These are phyloP conservation scores for Phlebiopsis gigantea DNA, from an alignment of 768 basidiomycete species.

Conservation along the genomic window DNA sequence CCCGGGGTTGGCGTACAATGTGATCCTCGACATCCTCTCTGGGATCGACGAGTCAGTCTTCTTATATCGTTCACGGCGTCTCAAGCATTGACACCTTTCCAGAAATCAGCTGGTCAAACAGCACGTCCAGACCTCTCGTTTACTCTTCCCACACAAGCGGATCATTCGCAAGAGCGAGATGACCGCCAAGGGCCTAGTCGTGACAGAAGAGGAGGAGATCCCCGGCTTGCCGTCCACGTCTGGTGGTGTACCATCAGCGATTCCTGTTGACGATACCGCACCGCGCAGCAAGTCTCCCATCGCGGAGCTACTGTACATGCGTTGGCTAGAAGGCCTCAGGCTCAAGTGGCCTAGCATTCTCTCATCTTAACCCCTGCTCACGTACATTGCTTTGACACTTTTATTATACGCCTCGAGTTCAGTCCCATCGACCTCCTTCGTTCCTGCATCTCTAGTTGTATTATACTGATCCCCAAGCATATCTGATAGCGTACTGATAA, in stretches of 20 bases:
- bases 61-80: constrained; percentile 6
- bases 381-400: not conserved
- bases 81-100: not conserved
- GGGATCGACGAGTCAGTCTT: constrained; percentile 84
- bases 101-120: constrained; percentile 78
- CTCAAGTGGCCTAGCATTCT: constrained; percentile 83
- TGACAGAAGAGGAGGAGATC: constrained; percentile 78
- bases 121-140: constrained; percentile 76
- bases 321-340: constrained; percentile 91
- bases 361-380: constrained; percentile 20
- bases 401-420: not conserved
- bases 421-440: not conserved
- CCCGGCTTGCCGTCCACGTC: constrained; percentile 40
- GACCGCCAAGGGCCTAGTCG: constrained; percentile 78
- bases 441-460: not conserved
- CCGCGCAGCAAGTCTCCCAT: constrained; percentile 76
- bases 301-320: constrained; percentile 92
- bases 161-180: constrained; percentile 78
- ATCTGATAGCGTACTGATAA: not conserved
- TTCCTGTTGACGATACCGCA: constrained; percentile 28
- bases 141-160: constrained; percentile 77
- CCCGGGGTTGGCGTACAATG: constrained; percentile 78
- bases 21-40: constrained; percentile 84
- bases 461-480: not conserved
- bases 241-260: constrained; percentile 20